phyloP scores from a whole-genome alignment of 1,284 basidiomycete species.

The Boletellus deceptivus region DNA sequence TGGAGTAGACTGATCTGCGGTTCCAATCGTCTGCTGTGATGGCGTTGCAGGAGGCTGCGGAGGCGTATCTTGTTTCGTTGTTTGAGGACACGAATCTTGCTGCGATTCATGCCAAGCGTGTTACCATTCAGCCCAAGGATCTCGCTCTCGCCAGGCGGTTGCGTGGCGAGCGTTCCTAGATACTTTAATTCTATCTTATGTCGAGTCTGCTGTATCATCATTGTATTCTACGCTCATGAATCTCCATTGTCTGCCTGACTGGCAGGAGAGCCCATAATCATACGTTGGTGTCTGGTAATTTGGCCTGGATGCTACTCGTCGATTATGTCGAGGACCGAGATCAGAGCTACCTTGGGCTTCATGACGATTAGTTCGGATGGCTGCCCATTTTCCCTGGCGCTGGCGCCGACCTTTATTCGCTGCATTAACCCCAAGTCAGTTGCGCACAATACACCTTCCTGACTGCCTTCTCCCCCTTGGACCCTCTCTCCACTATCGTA shows the following conservation, averaged over 20 bases:
- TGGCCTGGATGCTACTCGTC: background rate
- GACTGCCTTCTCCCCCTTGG: background rate
- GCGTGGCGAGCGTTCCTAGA: conserved; percentile 34
- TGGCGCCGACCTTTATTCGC: conserved; percentile 7
- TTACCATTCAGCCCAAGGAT: conserved; percentile 76
- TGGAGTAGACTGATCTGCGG: conserved; percentile 64
- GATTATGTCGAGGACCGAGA: conserved; percentile 10
- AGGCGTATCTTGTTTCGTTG: conserved; percentile 77
- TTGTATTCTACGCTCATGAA: conserved; percentile 1
- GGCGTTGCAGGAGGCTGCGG: conserved; percentile 76
- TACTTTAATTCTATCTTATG: background rate
- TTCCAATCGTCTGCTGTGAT: conserved; percentile 76
- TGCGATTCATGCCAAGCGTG: conserved; percentile 74
- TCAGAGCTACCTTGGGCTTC: conserved; percentile 17
- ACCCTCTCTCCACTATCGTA: conserved; percentile 11
- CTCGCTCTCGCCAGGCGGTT: conserved; percentile 40
- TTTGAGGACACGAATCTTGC: conserved; percentile 74
- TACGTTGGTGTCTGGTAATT: too few species aligned
- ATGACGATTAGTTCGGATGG: conserved; percentile 12
- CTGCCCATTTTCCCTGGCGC: background rate
- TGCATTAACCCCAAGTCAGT: conserved; percentile 16
- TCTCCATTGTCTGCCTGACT: too few species aligned
- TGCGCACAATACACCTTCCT: conserved; percentile 11
- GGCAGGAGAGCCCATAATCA: too few species aligned
- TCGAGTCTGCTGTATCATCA: conserved; percentile 3